Base-by-base conservation (phyloP, 1,284 basidiomycete species). In the Cryptococcus hybrid region DNA sequence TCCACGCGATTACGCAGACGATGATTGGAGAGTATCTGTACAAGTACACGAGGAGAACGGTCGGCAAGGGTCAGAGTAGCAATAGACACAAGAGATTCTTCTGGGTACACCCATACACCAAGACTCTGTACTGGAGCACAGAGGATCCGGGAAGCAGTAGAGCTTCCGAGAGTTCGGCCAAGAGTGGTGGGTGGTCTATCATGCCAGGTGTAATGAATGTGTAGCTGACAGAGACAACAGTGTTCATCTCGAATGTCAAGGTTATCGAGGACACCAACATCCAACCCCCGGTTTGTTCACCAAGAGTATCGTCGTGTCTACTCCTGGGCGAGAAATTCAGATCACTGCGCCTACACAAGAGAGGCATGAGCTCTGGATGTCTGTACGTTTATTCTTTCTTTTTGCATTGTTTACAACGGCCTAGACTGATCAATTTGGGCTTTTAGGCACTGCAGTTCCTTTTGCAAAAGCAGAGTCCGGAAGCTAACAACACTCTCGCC, bases 1-100 rank as follows among this genome's bases (percentile, higher is more conserved):
- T 98, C 66, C 93, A 97, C 73, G 90, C 94, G 2, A 98, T 99
- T 70, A 99, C 95, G 4, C 93, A 98, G 82, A 97, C 94, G 24
- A 99, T 99, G 95, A 98, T 99, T 66, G 94, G 95, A 62, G 95
- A 98, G 81, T 98, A 93, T 80, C 79, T 99, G 79, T 92, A 90
- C 85, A 99, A 99, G 82, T 98, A 99, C 79, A 97, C 93, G 8
- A 85, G 95, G 55, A 85, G 86, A 60, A 80, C 90, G n/a, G 86
- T 99, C 68, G 92, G 92, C 36, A 92, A 90, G 73, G 92, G 92
- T 6, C 84, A 92, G 72, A 90, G 91, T 35, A 90, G 93, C 75
- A 88, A 87, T 74, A 82, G 94, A 53, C 96, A 99, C 79, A 88
- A 86, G 75, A 84, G 96, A 42, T 99, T 96, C 87, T 97, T 99